Evolutionary conservation across 441 rosid species (phyloP).

Genomic region (Jatropha podagrica): DNA sequence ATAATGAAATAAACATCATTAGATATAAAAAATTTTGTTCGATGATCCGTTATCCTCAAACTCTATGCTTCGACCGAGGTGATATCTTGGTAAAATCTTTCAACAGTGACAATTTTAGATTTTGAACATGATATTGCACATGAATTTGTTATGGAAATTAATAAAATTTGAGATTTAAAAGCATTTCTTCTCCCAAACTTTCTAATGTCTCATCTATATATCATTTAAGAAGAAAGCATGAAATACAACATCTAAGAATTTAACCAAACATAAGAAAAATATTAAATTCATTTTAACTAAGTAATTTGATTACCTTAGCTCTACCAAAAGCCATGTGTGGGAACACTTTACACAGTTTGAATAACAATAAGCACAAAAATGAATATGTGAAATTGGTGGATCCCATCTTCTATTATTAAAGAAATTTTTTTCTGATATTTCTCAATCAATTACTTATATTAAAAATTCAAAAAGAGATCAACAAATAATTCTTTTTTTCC

Average conservation of each 20-base stretch:
- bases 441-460: background rate
- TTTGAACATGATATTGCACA: no score
- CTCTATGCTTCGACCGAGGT: no score
- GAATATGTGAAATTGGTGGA: constrained; percentile 57
- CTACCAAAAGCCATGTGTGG: constrained; percentile 64
- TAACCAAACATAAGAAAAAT: background rate
- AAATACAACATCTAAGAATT: background rate
- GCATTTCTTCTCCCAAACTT: constrained; percentile 43
- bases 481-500: no score
- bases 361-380: constrained; percentile 60
- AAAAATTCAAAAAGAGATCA: no score
- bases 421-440: constrained; percentile 44
- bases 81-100: no score
- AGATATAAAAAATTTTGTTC: no score
- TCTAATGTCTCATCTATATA: constrained; percentile 40
- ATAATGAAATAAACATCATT: no score
- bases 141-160: no score
- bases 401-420: constrained; percentile 49
- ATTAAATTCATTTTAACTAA: background rate
- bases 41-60: no score
- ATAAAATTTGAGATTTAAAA: background rate
- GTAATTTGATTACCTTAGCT: constrained; percentile 43
- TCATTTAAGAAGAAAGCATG: background rate
- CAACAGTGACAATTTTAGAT: no score
- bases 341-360: constrained; percentile 56